Evolutionary conservation across 805 yeast species (phyloP), one percentile per base, ranked within the genome.

Genomic region (Millerozyma acaciae): DNA sequence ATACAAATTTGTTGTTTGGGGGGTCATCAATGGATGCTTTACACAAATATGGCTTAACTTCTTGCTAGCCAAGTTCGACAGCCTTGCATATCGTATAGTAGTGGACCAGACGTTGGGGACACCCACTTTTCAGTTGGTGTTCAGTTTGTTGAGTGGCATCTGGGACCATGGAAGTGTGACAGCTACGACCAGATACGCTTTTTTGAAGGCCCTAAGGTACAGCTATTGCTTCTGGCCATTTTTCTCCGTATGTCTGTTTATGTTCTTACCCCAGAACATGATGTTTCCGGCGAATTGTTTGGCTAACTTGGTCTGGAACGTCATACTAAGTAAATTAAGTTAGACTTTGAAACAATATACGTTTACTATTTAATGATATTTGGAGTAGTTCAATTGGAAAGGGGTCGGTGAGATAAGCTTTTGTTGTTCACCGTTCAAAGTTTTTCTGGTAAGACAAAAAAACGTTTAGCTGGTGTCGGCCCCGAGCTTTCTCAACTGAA

Each of bases 211-310:
- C 6, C 51, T 79, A 38, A 70, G 69, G 35, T 67, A 70, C 35
- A 70, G 79, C 21, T 76, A 72, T 46, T 55, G 75, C 47, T 65
- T 69, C 32, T 79, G 84, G 82, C 84, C 85, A 3, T 54, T 72
- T 26, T 70, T 76, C 33, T 75, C 81, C 9, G 53, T 70, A 6
- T 39, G 69, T 24, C 63, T 73, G 38, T 79, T 79, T 49, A 60
- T 65, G 14, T 58, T 69, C 27, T 51, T 77, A 8, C 77, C 75
- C 0, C 59, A 62, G 21, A 52, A 63, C n/a, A 50, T 68, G 44
- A 70, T 79, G 43, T 76, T 78, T 53, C 79, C 81, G 1, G 62
- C 72, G 33, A 78, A 75, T 41, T 78, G 84, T 45, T 45, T 74
- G 26, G 76, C 78, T 12, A 71, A 66, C 33, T 61, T 78, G 42